Percentiles rank a stretch among this genome's conserved stretches.
Conservation (phyloP, 352 stramenopile species). For the Pseudoperonospora humuli region DNA sequence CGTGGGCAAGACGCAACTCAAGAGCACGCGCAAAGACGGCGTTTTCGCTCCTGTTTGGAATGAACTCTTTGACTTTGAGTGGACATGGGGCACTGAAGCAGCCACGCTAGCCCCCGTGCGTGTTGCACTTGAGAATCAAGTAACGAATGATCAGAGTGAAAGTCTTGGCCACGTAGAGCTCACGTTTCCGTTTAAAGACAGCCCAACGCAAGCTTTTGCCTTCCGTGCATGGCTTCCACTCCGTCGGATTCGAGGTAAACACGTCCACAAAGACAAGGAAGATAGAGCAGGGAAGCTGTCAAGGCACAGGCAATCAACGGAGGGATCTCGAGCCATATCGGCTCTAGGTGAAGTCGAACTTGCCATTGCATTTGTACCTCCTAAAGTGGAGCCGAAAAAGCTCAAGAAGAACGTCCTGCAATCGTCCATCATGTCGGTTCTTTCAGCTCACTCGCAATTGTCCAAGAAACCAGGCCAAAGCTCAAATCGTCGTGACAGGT, state of each 20-base stretch:
- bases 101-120: slow-evolving; percentile 16
- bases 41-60: slow-evolving; percentile 64
- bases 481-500: slow-evolving; percentile 6
- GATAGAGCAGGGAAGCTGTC: slow-evolving; percentile 4
- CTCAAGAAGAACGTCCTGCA: slow-evolving; percentile 27
- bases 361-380: slow-evolving; percentile 37
- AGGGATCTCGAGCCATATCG: too few species aligned
- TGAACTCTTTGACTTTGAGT: slow-evolving; percentile 74
- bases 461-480: not conserved
- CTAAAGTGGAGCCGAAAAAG: slow-evolving; percentile 9
- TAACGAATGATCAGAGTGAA: slow-evolving; percentile 60
- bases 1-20: slow-evolving; percentile 42
- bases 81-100: slow-evolving; percentile 14
- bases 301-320: slow-evolving; percentile 9
- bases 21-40: slow-evolving; percentile 63
- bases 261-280: slow-evolving; percentile 13
- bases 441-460: slow-evolving; percentile 29
- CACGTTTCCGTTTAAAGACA: slow-evolving; percentile 21
- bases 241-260: slow-evolving; percentile 23
- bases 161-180: slow-evolving; percentile 49
- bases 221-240: slow-evolving; percentile 50
- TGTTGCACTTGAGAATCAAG: slow-evolving; percentile 55
- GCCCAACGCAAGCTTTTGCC: slow-evolving; percentile 22
- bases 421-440: slow-evolving; percentile 41
- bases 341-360: slow-evolving; percentile 48